phyloP scores from a whole-genome alignment of 208 protist species.

The Acanthamoeba pearcei region DNA sequence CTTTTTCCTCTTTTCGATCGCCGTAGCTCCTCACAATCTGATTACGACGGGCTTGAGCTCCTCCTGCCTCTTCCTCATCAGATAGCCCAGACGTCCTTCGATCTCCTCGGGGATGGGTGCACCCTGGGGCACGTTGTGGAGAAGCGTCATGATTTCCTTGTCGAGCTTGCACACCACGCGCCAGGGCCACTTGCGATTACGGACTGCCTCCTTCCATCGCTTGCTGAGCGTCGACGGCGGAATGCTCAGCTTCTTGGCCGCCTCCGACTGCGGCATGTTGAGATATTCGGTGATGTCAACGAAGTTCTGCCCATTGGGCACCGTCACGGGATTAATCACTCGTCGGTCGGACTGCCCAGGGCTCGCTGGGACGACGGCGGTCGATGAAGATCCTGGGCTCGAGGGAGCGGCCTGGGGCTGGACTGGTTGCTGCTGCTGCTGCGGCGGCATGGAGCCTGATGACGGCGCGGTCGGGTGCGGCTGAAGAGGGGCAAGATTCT shows the following conservation, averaged over 20 bases:
- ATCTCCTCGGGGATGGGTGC: constrained; percentile 72
- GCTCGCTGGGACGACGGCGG: constrained; percentile 21
- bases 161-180: constrained; percentile 81
- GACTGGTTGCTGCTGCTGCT: background rate
- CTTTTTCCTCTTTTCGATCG: background rate
- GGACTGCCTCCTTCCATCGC: constrained; percentile 85
- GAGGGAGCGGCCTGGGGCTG: background rate
- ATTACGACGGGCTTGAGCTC: constrained; percentile 82
- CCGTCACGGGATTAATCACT: constrained; percentile 69
- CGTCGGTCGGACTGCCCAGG: constrained; percentile 36
- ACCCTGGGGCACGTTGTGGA: constrained; percentile 84
- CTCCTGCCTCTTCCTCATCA: constrained; percentile 79
- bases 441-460: background rate
- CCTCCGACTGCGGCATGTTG: constrained; percentile 81
- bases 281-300: constrained; percentile 85
- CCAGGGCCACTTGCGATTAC: constrained; percentile 84
- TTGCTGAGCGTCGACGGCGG: constrained; percentile 85
- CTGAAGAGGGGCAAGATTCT: background rate
- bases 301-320: constrained; percentile 76
- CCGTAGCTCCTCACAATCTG: constrained; percentile 67
- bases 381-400: background rate
- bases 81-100: constrained; percentile 72
- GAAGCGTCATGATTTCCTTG: constrained; percentile 85
- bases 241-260: constrained; percentile 83
- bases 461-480: background rate